These are phyloP conservation scores for Lachancea kluyveri DNA, from an alignment of 805 yeast species.

Conservation along the genomic window DNA sequence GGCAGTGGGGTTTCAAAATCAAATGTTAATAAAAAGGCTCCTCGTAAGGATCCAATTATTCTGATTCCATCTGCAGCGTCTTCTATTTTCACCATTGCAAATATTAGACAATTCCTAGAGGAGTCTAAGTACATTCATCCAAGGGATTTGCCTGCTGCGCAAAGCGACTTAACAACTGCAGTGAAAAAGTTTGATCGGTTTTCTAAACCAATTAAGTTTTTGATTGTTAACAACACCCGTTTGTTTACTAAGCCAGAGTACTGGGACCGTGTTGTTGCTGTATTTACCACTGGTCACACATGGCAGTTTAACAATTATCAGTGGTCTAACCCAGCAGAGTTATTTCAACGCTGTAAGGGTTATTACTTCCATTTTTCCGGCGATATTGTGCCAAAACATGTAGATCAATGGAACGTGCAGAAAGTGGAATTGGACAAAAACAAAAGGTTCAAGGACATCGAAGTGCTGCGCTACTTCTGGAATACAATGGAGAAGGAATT, in stretches of 20 bases:
- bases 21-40: conserved; percentile 2
- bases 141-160: conserved; percentile 30
- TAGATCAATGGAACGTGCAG: conserved; percentile 85
- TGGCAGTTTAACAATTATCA: conserved; percentile 94
- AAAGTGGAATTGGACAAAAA: conserved; percentile 71
- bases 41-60: conserved; percentile 58
- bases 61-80: conserved; percentile 77
- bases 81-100: conserved; percentile 56
- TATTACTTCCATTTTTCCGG: conserved; percentile 70
- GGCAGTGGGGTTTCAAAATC: conserved; percentile 19
- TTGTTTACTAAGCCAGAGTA: conserved; percentile 88
- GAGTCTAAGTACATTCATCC: conserved; percentile 61
- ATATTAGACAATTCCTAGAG: conserved; percentile 65
- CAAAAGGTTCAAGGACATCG: conserved; percentile 82
- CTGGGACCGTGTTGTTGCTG: conserved; percentile 96
- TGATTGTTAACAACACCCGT: conserved; percentile 85
- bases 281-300: conserved; percentile 92
- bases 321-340: conserved; percentile 68
- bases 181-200: conserved; percentile 29
- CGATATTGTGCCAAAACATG: conserved; percentile 69
- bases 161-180: conserved; percentile 26
- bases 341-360: conserved; percentile 83
- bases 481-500: conserved; percentile 69
- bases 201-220: conserved; percentile 27
- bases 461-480: conserved; percentile 84